Evolutionary conservation across 2,329 filamentous ascomycete genomes (phyloP), one percentile per base, ranked within the genome.

Genomic region (Exutisphaerella laricina): DNA sequence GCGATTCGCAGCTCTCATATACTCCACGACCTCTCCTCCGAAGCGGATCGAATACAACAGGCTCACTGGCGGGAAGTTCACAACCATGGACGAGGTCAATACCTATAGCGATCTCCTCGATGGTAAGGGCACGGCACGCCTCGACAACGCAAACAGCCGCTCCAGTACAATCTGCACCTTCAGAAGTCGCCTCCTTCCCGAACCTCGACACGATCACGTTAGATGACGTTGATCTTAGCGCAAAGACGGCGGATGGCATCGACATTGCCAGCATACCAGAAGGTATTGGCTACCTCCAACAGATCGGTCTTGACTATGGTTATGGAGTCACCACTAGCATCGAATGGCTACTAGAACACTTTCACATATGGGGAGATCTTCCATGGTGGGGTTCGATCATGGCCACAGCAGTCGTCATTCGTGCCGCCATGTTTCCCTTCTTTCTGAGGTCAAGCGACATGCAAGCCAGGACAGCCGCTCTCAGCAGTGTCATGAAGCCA

Each of bases 221-320:
- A 25, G 66, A 67, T 20, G 58, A 59, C 17, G 55, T 69, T 9
- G 59, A 66, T 32, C 48, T 72, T 31, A 72, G 80, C 47, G 68
- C 18, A 6, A 37, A 42, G 12, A n/a, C 32, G 16, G 41, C 45
- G 18, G 39, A 46, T 20, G 37, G 33, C 5, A 13, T 40, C 20
- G 46, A 46, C 18, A 35, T 45, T 4, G 26, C 36, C 6, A 37
- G 44, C 49, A 77, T 88, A 50, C 79, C 84, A 25, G 84, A 90
- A 58, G 73, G 79, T 38, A 78, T 94, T 45, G 92, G 92, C 49
- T 96, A 89, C 59, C 71, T 98, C 45, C 79, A 85, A 55, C 75
- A 79, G 5, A 72, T 97, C 8, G 92, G 92, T 3, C 70, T 98
- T 16, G 86, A 97, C 57, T 97, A 84, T 58, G 88, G 90, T 60